phyloP scores from a whole-genome alignment of 2,329 filamentous ascomycete genomes.

The Stemphylium lycopersici region DNA sequence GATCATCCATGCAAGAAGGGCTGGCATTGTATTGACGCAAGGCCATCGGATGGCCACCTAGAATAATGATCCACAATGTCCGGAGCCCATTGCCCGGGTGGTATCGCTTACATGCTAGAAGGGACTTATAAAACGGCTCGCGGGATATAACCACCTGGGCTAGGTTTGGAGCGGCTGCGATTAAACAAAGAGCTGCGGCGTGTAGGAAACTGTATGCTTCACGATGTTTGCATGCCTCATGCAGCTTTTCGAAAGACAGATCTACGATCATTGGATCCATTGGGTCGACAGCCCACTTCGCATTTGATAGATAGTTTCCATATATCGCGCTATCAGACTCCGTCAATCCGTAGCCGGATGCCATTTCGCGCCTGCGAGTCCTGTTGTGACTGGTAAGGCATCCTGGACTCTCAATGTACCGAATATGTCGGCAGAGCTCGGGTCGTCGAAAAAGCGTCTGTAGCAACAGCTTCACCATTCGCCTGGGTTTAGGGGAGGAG shows the following conservation, averaged over 20 bases:
- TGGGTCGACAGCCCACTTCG: background rate
- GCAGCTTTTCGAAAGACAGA: background rate
- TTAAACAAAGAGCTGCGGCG: background rate
- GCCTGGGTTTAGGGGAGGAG: slow-evolving; percentile 26
- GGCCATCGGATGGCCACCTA: background rate
- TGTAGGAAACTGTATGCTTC: too few relatives aligned
- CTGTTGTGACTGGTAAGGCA: background rate
- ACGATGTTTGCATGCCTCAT: too few relatives aligned
- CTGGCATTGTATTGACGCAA: background rate
- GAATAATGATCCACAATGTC: background rate
- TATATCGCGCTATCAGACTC: background rate
- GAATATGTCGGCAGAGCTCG: background rate
- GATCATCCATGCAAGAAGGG: background rate
- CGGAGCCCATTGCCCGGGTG: background rate
- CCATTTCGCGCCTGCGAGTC: background rate
- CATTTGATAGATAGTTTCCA: background rate
- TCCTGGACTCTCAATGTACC: background rate
- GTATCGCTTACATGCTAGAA: background rate
- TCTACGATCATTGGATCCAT: background rate
- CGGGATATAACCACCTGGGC: background rate
- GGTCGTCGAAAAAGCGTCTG: background rate
- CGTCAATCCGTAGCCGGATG: background rate
- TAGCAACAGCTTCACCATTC: slow-evolving; percentile 34
- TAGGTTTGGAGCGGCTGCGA: background rate
- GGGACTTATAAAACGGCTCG: too few relatives aligned